These are phyloP conservation scores for Pyrenula aspistea DNA, from an alignment of 495 filamentous ascomycete genomes.

Conservation along the genomic window DNA sequence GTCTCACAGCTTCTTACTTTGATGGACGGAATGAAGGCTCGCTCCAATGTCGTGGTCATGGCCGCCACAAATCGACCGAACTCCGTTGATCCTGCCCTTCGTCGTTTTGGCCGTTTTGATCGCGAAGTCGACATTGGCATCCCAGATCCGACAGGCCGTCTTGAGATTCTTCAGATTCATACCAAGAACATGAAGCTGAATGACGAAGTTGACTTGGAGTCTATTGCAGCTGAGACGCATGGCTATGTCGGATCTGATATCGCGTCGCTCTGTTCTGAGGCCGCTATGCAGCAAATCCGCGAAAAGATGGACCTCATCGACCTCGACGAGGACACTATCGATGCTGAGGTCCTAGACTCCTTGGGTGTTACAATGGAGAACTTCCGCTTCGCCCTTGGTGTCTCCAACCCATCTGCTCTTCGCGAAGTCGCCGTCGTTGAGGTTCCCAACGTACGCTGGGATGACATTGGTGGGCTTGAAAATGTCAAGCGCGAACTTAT, in stretches of 20 bases:
- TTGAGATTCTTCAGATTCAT: constrained; percentile 97
- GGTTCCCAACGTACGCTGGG: constrained; percentile 98
- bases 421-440: constrained; percentile 98
- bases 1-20: constrained; percentile 95
- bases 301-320: constrained; percentile 99
- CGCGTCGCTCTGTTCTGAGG: constrained; percentile 97
- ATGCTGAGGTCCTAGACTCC: constrained; percentile 95
- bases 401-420: constrained; percentile 95
- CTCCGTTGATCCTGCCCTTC: constrained; percentile 88
- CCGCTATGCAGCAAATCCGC: constrained; percentile 99
- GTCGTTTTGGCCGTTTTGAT: constrained; percentile 93
- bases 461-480: constrained; percentile 97
- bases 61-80: constrained; percentile 96
- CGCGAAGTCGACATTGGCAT: constrained; percentile 98
- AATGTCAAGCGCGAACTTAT: constrained; percentile 98
- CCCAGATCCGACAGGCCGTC: constrained; percentile 93
- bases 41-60: constrained; percentile 97
- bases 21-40: constrained; percentile 99
- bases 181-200: constrained; percentile 99
- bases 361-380: constrained; percentile 99
- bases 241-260: constrained; percentile 98
- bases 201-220: constrained; percentile 93
- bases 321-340: constrained; percentile 96
- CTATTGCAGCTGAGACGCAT: constrained; percentile 95
- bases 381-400: constrained; percentile 95